Evolutionary conservation across 2,329 filamentous ascomycete genomes (phyloP), one percentile per base, ranked within the genome.

Genomic region (Aspergillus sp.): DNA sequence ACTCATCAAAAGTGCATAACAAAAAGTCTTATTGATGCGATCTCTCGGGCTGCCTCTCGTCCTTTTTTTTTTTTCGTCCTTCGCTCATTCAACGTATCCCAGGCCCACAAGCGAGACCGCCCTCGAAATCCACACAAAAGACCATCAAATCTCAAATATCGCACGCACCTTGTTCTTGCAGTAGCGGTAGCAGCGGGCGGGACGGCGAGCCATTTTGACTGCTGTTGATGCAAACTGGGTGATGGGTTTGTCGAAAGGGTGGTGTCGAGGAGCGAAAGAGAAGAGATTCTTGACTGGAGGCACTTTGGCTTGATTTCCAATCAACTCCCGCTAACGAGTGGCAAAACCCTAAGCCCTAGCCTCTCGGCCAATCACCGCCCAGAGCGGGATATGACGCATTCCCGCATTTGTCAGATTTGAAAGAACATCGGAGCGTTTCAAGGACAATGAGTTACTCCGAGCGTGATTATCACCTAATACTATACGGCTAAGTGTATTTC

Each of bases 151-250:
- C 62, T 60, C 62, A 56, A 64, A 64, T 56, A 57, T 64, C 64
- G 58, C 35, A 61, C 89, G 83, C 79, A 96, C 92, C 92, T 97
- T 97, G 90, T 98, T 99, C 91, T 99, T 99, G 93, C 95, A 99
- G 90, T 99, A 99, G 79, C 95, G 90, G 88, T 96, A 99, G 86
- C 95, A 99, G 86, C 95, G 90, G 78, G 95, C 95, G 79, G 95
- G 95, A 90, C 95, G 92, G 83, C 95, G 92, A 79, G 95, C 95
- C 95, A 99, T 99, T 86, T 89, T 93, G 89, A 88, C 86, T 77
- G 78, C 77, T 79, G 78, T 79, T 79, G 75, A 71, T 79, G 75
- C 77, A 76, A 78, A 79, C 74, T 54, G 39, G 75, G 65, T 68
- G 62, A 56, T 69, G 61, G 56, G 66, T 61, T 68, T 73, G 68